Base-by-base conservation (phyloP, 2,329 filamentous ascomycete genomes). In the Diaporthe capsici region DNA sequence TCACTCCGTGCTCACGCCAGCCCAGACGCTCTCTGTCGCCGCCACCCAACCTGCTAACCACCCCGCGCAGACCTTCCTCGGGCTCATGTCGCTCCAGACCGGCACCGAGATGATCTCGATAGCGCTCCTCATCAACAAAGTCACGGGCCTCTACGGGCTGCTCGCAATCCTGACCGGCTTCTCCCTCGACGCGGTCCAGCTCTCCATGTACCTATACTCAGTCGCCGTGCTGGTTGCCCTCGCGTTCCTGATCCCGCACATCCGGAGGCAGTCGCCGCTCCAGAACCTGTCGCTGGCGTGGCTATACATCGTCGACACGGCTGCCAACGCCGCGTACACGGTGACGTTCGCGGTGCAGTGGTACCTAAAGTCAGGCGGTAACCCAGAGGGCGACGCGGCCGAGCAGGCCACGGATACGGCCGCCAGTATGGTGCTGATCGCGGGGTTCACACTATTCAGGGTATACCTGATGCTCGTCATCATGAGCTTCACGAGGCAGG, bases 121-220 rank as follows among this genome's bases (percentile, higher is more conserved):
- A 77, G 92, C 94, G 15, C 91, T 98, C 78, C 89, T 97, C 73
- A 93, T 98, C 86, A 98, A 98, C 89, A 98, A 98, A 85, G 91
- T 96, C 79, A 96, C 95, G 68, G 96, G 95, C 75, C 88, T 98
- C 79, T 98, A 98, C 85, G 96, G 96, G 78, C 89, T 98, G 58
- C 92, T 98, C 79, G 95, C 96, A 76, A 90, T 98, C 79, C 88
- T 98, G 78, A 98, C 96, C 34, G 96, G 96, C 82, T 95, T 94
- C 84, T 88, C 93, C 79, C 91, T 98, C 77, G 96, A 95, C 72
- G 89, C 92, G 42, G 90, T 97, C 34, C 96, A 98, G 84, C 90
- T 98, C 75, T 94, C 94, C 75, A 97, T 97, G 89, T 98, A 98
- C 88, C 89, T 98, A 67, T 98, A 98, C 88, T 97, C 94, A 37